These are phyloP conservation scores for Mycena epipterygia DNA, from an alignment of 768 basidiomycete species.

Conservation along the genomic window DNA sequence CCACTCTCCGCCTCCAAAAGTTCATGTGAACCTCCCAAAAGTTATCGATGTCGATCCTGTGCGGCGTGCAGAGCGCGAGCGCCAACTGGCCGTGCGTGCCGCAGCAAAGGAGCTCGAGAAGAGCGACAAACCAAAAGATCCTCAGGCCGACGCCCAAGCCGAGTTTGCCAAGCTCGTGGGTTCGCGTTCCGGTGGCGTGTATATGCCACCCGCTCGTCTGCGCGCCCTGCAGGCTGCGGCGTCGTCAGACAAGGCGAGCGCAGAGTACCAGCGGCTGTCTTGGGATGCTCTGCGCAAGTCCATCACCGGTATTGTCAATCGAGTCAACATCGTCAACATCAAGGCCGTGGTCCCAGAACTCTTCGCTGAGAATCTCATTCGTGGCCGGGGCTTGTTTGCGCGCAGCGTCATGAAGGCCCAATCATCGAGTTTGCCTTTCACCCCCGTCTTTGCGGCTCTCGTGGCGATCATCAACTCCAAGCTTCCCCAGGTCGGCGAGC, in stretches of 20 bases:
- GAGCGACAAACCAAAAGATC: constrained; percentile 65
- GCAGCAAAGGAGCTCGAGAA: constrained; percentile 79
- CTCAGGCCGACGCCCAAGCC: constrained; percentile 74
- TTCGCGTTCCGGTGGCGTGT: constrained; percentile 92
- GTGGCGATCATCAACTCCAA: constrained; percentile 98
- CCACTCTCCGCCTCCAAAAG: constrained; percentile 53
- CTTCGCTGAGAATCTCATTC: constrained; percentile 93
- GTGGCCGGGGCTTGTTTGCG: constrained; percentile 93
- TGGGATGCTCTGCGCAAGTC: constrained; percentile 98
- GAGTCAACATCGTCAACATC: constrained; percentile 97
- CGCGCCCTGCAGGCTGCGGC: constrained; percentile 92
- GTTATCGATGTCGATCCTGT: constrained; percentile 84
- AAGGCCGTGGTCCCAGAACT: constrained; percentile 93
- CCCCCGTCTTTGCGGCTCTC: constrained; percentile 95
- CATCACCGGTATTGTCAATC: constrained; percentile 99
- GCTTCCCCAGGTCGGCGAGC: constrained; percentile 94
- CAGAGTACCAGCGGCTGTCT: constrained; percentile 94
- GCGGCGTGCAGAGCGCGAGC: constrained; percentile 82
- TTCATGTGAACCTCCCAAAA: constrained; percentile 46
- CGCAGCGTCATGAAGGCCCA: constrained; percentile 99
- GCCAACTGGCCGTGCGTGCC: constrained; percentile 79
- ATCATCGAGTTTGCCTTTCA: constrained; percentile 96
- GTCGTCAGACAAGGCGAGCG: constrained; percentile 81
- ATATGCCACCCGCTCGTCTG: constrained; percentile 95
- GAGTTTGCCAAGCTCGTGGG: constrained; percentile 91